phyloP scores from a whole-genome alignment of 1,284 basidiomycete species.

The Boletus mariae region DNA sequence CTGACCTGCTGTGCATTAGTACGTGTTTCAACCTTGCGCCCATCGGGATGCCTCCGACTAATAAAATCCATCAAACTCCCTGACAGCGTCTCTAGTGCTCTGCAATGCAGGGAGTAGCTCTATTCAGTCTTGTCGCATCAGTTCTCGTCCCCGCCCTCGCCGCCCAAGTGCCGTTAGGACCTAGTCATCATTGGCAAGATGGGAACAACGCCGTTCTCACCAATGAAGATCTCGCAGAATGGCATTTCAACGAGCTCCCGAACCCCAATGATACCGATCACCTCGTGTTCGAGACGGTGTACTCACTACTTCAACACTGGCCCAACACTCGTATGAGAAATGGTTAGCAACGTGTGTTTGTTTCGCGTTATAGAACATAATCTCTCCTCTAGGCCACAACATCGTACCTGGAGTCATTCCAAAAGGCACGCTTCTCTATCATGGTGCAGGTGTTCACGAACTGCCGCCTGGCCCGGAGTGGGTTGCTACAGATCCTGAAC shows the following conservation, averaged over 20 bases:
- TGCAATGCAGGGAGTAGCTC: background rate
- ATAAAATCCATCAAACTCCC: background rate
- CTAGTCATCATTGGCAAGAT: background rate
- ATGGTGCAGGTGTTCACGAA: constrained; percentile 26
- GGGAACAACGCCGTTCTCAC: background rate
- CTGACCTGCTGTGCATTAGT: background rate
- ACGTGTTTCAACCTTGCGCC: background rate
- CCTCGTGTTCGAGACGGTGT: constrained; percentile 23
- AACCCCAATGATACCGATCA: constrained; percentile 14
- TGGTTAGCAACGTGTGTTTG: background rate
- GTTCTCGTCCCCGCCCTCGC: background rate
- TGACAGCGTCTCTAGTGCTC: background rate
- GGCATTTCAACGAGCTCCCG: constrained; percentile 14
- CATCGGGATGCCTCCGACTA: background rate
- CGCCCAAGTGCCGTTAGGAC: background rate
- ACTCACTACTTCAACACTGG: constrained; percentile 41
- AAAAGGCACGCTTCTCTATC: constrained; percentile 40
- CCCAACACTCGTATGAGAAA: constrained; percentile 47
- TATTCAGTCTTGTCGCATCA: background rate
- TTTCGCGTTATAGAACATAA: too few species aligned
- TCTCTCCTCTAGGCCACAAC: constrained; percentile 33
- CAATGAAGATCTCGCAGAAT: background rate
- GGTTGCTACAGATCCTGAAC: constrained; percentile 40
- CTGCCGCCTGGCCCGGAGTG: constrained; percentile 36
- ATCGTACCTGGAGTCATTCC: constrained; percentile 39